Evolutionary conservation across 768 basidiomycete genomes (phyloP), one percentile per base, ranked within the genome.

Genomic region (Hypholoma fasciculare): DNA sequence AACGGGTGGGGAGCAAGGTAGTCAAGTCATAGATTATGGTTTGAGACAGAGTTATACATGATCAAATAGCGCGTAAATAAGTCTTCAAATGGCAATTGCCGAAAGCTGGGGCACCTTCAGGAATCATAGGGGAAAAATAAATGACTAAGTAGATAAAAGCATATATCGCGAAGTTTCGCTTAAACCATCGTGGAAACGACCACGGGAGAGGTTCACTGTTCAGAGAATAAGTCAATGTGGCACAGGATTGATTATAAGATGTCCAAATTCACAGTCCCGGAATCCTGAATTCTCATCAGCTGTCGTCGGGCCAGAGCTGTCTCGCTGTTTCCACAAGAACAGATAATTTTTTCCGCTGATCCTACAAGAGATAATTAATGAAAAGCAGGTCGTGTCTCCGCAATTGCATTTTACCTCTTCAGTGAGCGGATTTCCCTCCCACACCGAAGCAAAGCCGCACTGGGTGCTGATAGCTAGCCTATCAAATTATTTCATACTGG

Each of bases 401-500:
- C n/a, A 38, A 49, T 50, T 38, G 30, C 19, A n/a, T 47, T 19
- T 37, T 62, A 77, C 81, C 69, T 78, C 74, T 69, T 82, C 79
- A 16, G 76, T 79, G 27, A 87, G 62, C 5, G 79, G 77, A 67
- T 86, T 85, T 0, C 84, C 83, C 63, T 85, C 78, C 73, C 81
- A 81, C 19, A 82, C 79, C 0, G 78, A 80, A 8, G 84, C 84
- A 64, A 85, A 86, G 4, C 86, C 86, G 61, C 86, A 87, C 64
- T 86, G 85, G n/a, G 83, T 78, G 54, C 82, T 82, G 56, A 86
- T 79, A 61, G 78, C 80, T 9, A 87, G 68, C 63, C 83, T 83
- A 61, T 26, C 42, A 46, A 36, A 40, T 34, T 42, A 36, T 12
- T 57, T 55, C 2, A 54, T 27, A 27, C 23, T 11, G 23, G 48